Base-by-base conservation (phyloP, 1,139 yeast genomes). In the Zygosaccharomyces sapae region DNA sequence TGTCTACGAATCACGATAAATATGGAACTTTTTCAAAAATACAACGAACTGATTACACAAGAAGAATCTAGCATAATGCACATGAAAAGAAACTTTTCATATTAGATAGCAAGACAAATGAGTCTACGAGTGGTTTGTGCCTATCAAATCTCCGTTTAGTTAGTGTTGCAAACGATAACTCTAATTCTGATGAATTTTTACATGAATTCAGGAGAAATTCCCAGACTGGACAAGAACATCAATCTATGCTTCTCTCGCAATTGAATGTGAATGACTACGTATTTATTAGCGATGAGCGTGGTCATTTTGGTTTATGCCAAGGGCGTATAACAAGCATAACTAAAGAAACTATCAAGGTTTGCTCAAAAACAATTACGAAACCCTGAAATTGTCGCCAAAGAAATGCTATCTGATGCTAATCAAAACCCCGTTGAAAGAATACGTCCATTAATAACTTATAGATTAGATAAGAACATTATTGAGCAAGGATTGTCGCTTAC, bases 401-500 rank as follows among this genome's bases (percentile, higher is more conserved):
- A 48, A 20, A 35, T 43, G 19, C 41, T 39, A 5, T 36, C 45
- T 7, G 30, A 43, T 13, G n/a, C 46, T 10, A 41, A 38, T 34
- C 44, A 44, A 19, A 33, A 39, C 5, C 38, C 46, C 7, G 31
- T 43, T 2, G 19, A 54, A 25, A 40, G 42, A 5, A 44, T 51
- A 5, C 61, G 58, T 47, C 57, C 58, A 38, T 27, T 40, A 40
- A 53, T 51, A 43, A 48, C 59, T 34, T 87, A 77, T 58, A 72
- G 97, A 48, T 72, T 92, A 33, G 97, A 92, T 63, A 82, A 79
- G 57, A 95, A 90, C 64, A 89, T 83, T 45, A 77, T 83, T 71
- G 81, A 77, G 49, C 81, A 79, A 57, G 90, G 94, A 0, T 75
- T 89, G 75, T 79, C 86, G 1, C 62, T 83, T 44, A 92, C 96